These are phyloP conservation scores for Myxozyma kluyveri DNA, from an alignment of 805 yeast species.

Conservation along the genomic window DNA sequence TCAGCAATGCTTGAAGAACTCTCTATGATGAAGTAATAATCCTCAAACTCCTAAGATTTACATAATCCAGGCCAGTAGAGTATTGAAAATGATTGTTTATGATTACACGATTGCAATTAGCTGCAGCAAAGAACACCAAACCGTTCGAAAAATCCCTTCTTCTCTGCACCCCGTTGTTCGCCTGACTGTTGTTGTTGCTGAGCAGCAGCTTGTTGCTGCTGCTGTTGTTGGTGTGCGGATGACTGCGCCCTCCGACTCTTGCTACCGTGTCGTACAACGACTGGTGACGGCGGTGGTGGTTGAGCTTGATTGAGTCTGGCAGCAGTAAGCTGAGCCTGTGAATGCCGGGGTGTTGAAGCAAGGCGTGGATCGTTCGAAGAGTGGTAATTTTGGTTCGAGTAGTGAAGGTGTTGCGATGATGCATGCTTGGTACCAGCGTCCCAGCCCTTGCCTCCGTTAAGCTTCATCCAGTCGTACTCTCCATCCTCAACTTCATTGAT, in stretches of 20 bases:
- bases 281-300: slow-evolving; percentile 37
- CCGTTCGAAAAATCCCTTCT: slow-evolving; percentile 36
- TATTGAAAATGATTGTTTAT: too few relatives aligned
- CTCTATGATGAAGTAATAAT: too few relatives aligned
- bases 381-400: slow-evolving; percentile 29
- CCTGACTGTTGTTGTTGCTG: slow-evolving; percentile 15
- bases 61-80: too few relatives aligned
- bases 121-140: slow-evolving; percentile 39
- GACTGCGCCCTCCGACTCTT: slow-evolving; percentile 35
- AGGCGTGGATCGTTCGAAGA: slow-evolving; percentile 27
- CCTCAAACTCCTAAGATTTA: too few relatives aligned
- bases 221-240: slow-evolving; percentile 28
- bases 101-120: slow-evolving; percentile 20
- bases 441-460: slow-evolving; percentile 96
- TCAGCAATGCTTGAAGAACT: too few relatives aligned
- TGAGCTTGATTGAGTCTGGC: slow-evolving; percentile 46
- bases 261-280: slow-evolving; percentile 39
- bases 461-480: slow-evolving; percentile 96
- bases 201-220: slow-evolving; percentile 21
- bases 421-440: slow-evolving; percentile 54
- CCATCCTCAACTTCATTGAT: slow-evolving; percentile 74
- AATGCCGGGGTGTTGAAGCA: slow-evolving; percentile 27
- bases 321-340: slow-evolving; percentile 36
- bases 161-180: slow-evolving; percentile 28
- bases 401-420: slow-evolving; percentile 29